Percentiles rank a stretch among this genome's conserved stretches.
Evolutionary conservation across 345 rosid species (phyloP).

Genomic region (Camelina sativa): DNA sequence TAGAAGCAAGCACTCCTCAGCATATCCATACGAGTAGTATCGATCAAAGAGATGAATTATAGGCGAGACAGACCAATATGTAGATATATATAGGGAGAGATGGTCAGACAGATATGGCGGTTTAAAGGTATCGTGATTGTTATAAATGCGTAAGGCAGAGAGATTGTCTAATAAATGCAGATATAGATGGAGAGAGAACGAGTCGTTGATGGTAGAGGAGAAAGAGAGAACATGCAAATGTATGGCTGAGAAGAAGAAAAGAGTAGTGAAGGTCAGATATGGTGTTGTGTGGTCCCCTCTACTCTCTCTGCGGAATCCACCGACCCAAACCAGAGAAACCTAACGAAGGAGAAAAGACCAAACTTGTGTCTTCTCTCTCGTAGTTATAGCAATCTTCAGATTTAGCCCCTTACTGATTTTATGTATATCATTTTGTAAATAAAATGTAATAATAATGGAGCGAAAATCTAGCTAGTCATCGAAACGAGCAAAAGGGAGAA

Average conservation of each 20-base stretch:
- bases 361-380: constrained; percentile 40
- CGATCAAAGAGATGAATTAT: constrained; percentile 10
- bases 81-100: constrained; percentile 5
- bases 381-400: constrained; percentile 36
- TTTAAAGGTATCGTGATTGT: constrained; percentile 35
- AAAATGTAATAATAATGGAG: constrained; percentile 14
- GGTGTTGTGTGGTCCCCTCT: constrained; percentile 47
- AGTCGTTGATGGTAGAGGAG: constrained; percentile 34
- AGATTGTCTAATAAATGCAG: constrained; percentile 57
- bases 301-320: constrained; percentile 47
- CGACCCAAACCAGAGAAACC: constrained; percentile 48
- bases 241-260: constrained; percentile 48
- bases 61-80: constrained; percentile 14
- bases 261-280: constrained; percentile 50
- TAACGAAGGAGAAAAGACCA: constrained; percentile 41
- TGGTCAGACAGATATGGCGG: constrained; percentile 17
- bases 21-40: constrained; percentile 19
- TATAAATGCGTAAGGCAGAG: constrained; percentile 45
- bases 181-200: constrained; percentile 32
- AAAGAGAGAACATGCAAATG: constrained; percentile 60
- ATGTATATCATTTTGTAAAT: neutral
- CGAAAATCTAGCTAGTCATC: constrained; percentile 36
- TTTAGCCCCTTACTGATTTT: constrained; percentile 23
- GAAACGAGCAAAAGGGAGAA: constrained; percentile 30
- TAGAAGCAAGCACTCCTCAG: constrained; percentile 41